phyloP scores from a whole-genome alignment of 805 yeast species.

The Lachancea cidri region DNA sequence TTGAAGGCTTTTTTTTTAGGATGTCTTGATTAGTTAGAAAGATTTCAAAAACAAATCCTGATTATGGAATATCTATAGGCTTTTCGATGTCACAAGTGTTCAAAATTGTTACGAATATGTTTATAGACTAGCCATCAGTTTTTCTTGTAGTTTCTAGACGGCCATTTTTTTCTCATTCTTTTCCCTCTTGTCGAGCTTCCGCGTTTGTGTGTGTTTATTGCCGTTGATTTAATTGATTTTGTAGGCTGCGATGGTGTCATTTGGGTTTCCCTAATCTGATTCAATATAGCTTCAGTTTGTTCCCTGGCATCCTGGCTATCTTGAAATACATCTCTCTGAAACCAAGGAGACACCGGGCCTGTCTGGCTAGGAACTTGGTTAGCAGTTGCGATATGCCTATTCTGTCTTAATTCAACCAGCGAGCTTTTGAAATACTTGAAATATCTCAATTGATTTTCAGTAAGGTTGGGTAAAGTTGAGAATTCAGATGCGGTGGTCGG shows the following conservation, averaged over 20 bases:
- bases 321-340: background rate
- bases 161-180: background rate
- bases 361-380: background rate
- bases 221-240: background rate
- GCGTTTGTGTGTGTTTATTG: background rate
- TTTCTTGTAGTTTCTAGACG: background rate
- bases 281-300: slow-evolving; percentile 18
- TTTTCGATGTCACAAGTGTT: no score
- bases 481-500: slow-evolving; percentile 27
- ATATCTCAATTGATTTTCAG: slow-evolving; percentile 17
- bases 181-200: background rate
- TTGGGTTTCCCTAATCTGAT: slow-evolving; percentile 18
- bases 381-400: slow-evolving; percentile 12
- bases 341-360: slow-evolving; percentile 3
- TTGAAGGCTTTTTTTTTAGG: no score
- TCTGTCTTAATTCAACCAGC: slow-evolving; percentile 17
- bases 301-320: slow-evolving; percentile 11
- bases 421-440: slow-evolving; percentile 22
- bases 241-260: background rate
- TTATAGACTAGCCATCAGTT: no score
- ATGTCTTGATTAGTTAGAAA: no score
- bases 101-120: no score
- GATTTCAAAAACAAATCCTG: no score
- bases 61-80: no score
- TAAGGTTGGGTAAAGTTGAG: slow-evolving; percentile 16